These are phyloP conservation scores for Phanerochaete sordida DNA, from an alignment of 768 basidiomycete species.

Conservation along the genomic window DNA sequence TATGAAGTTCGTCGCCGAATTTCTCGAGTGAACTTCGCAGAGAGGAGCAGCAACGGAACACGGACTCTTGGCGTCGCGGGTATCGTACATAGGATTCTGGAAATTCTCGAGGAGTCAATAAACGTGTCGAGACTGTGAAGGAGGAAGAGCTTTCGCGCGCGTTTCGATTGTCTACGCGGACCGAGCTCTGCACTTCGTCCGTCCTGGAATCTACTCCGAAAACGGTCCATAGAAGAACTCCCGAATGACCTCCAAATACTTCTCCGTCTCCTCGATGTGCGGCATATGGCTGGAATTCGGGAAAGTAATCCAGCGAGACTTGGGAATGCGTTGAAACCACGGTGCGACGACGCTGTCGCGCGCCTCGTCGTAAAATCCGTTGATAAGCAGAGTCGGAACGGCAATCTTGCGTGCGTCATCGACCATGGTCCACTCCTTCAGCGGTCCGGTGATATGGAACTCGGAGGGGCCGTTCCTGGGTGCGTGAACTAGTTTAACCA, in stretches of 20 bases:
- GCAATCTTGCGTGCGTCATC: slow-evolving; percentile 40
- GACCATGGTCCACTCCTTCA: slow-evolving; percentile 46
- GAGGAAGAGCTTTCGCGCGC: too few relatives aligned
- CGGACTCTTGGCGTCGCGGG: too few relatives aligned
- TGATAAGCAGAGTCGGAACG: slow-evolving; percentile 30
- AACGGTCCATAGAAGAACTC: slow-evolving; percentile 25
- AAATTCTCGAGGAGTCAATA: too few relatives aligned
- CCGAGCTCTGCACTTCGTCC: neutral
- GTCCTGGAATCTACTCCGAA: neutral
- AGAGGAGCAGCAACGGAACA: too few relatives aligned
- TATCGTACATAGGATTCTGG: too few relatives aligned
- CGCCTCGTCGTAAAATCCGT: slow-evolving; percentile 38
- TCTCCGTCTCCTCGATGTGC: slow-evolving; percentile 39
- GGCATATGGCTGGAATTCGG: slow-evolving; percentile 43
- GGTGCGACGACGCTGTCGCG: slow-evolving; percentile 35
- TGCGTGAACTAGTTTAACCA: neutral
- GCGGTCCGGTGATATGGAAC: slow-evolving; percentile 35
- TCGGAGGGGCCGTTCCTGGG: slow-evolving; percentile 32
- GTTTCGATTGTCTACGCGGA: neutral
- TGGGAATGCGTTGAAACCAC: slow-evolving; percentile 35
- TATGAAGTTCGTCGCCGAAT: slow-evolving; percentile 33
- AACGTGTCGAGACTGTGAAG: too few relatives aligned
- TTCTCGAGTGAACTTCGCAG: slow-evolving; percentile 18
- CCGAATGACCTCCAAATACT: slow-evolving; percentile 34
- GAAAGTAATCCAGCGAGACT: slow-evolving; percentile 43